A percentile compares a stretch with the other conserved stretches of the same genome.
Conservation (phyloP, 768 basidiomycete species). For the Tulasnella calospora region DNA sequence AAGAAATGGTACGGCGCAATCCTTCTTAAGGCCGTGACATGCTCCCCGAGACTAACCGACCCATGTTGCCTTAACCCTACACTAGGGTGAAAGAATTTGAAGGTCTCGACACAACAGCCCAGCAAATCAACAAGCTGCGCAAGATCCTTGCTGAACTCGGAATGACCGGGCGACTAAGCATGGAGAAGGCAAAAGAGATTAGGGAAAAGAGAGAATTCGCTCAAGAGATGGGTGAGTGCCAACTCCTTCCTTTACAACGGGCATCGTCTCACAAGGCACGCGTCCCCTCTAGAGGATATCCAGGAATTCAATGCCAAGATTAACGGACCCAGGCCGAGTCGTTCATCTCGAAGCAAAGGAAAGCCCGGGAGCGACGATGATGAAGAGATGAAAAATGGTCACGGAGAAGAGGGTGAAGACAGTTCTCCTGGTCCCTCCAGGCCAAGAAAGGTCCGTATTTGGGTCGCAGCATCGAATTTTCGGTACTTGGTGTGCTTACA, state of each 20-base stretch:
- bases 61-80: not conserved
- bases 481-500: not conserved
- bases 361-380: conserved; percentile 31
- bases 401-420: conserved; percentile 32
- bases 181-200: conserved; percentile 77
- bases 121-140: conserved; percentile 62
- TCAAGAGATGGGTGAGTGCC: conserved; percentile 64
- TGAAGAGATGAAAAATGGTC: conserved; percentile 30
- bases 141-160: conserved; percentile 65
- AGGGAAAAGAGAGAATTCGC: conserved; percentile 68
- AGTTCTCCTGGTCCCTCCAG: conserved; percentile 38
- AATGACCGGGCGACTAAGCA: conserved; percentile 69
- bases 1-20: conserved; percentile 55
- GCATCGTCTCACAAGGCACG: not conserved
- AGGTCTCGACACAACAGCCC: conserved; percentile 50
- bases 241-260: not conserved
- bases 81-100: conserved; percentile 54
- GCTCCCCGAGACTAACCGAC: not conserved
- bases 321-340: conserved; percentile 32
- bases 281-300: conserved; percentile 58
- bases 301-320: conserved; percentile 51
- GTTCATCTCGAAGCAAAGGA: conserved; percentile 41
- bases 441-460: conserved; percentile 41
- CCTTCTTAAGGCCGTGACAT: not conserved
- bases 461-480: not conserved